Base-by-base conservation (phyloP, 2,329 filamentous ascomycete species). In the Penicillium sp. region DNA sequence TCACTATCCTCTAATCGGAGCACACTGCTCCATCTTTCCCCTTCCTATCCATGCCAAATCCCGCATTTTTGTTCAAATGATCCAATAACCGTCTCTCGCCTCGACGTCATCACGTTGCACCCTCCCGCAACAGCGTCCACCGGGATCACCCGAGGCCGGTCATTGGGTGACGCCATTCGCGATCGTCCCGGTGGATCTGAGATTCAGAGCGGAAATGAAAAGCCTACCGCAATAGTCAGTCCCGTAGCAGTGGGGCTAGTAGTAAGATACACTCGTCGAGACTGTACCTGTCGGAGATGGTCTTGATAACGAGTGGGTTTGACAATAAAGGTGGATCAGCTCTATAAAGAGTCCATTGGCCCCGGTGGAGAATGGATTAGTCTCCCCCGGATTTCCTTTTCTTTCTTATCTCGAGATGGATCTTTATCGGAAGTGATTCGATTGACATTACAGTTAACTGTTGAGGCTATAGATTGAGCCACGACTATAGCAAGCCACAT, bases 31-130 rank as follows among this genome's bases (percentile, higher is more conserved):
- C 65, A 42, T 51, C 14, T 6, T 35, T 28, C 4, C n/a, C 35
- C 8, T 45, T 35, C 10, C 42, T 19, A 22, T 42, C 19, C 7
- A 46, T 45, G 28, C 37, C 42, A 38, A 43, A 22, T 33, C 11
- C 52, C 60, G 48, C 57, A 56, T 52, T 62, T 45, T n/a, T 40
- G 16, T 33, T 57, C 45, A 14, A 56, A 40, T 40, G 22, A 22
- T 22, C 22, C 5, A 28, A 30, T 4, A 2, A 33, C 19, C 6
- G 6, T 37, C 30, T 37, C 33, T 43, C 5, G 33, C 30, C 42
- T 19, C 55, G 60, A 66, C 72, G 71, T 73, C 72, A 75, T 72
- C 63, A 51, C 55, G 70, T 70, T 70, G 64, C 67, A 70, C 48
- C 49, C n/a, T 26, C 30, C 52, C 45, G 46, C 46, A 40, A 53